These are phyloP conservation scores for Saccharum officinarum DNA, from an alignment of 176 grass and related monocot genomes.

Conservation along the genomic window DNA sequence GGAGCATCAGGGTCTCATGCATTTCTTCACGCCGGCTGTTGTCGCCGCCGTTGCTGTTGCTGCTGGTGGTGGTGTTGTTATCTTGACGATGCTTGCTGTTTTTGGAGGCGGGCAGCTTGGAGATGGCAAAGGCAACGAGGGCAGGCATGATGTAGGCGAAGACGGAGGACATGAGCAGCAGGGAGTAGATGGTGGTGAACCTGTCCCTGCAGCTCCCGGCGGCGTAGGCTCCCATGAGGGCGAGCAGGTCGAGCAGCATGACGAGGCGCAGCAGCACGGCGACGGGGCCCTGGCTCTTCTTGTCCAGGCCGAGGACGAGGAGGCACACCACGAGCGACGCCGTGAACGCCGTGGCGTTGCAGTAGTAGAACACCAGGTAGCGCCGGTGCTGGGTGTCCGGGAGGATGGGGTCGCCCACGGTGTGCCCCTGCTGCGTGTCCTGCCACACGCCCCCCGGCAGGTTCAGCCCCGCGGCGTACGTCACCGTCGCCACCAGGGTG, in stretches of 20 bases:
- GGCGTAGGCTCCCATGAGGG: constrained; percentile 32
- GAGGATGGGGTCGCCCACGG: constrained; percentile 29
- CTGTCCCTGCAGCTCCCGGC: constrained; percentile 40
- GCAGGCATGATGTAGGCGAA: background rate
- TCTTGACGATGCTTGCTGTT: no score
- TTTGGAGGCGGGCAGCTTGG: background rate
- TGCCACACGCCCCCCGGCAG: constrained; percentile 41
- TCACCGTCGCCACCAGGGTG: constrained; percentile 27
- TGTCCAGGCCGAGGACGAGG: constrained; percentile 15
- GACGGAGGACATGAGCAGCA: background rate
- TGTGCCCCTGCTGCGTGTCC: background rate
- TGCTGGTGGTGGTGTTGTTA: no score
- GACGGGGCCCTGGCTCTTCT: background rate
- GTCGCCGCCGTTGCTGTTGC: no score
- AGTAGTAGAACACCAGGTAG: constrained; percentile 59
- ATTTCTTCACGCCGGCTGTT: background rate
- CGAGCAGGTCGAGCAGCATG: constrained; percentile 25
- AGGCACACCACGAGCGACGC: constrained; percentile 41
- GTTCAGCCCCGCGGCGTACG: constrained; percentile 42
- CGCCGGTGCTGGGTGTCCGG: background rate
- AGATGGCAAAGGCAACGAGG: background rate
- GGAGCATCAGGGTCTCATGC: constrained; percentile 25
- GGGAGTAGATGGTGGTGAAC: constrained; percentile 25
- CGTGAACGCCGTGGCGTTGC: constrained; percentile 48
- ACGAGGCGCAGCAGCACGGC: background rate